Evolutionary conservation across 305 asterid species (phyloP).

Genomic region (Fraxinus latifolia): DNA sequence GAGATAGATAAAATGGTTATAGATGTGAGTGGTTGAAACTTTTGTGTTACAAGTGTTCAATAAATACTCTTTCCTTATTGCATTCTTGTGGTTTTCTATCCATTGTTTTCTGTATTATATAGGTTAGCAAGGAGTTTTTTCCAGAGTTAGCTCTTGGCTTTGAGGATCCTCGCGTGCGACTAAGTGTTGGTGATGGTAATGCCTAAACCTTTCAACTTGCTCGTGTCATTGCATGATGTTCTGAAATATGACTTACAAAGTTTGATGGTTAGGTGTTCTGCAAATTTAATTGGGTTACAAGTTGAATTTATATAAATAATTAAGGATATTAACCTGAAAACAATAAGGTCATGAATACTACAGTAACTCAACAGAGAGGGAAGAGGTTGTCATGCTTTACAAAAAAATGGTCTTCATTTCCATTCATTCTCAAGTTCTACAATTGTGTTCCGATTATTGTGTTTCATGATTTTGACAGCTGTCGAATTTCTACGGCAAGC

Average conservation of each 20-base stretch:
- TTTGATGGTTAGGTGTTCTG: neutral
- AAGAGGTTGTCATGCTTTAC: neutral
- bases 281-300: neutral
- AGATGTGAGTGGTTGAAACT: slow-evolving; percentile 57
- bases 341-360: neutral
- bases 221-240: neutral
- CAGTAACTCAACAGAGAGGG: neutral
- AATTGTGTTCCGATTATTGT: neutral
- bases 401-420: neutral
- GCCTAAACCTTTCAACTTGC: slow-evolving; percentile 7
- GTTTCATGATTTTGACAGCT: slow-evolving; percentile 48
- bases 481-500: slow-evolving; percentile 60
- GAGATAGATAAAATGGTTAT: slow-evolving; percentile 97
- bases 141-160: slow-evolving; percentile 90
- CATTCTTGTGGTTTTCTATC: neutral
- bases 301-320: neutral
- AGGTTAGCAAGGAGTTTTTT: slow-evolving; percentile 87
- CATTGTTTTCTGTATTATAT: slow-evolving; percentile 26
- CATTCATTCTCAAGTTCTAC: slow-evolving; percentile 2
- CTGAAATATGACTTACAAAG: neutral
- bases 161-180: slow-evolving; percentile 88
- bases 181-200: slow-evolving; percentile 92
- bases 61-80: neutral
- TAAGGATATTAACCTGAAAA: neutral
- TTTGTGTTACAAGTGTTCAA: neutral